Evolutionary conservation across 805 yeast species (phyloP).

Genomic region (Saturnispora ahearnii): DNA sequence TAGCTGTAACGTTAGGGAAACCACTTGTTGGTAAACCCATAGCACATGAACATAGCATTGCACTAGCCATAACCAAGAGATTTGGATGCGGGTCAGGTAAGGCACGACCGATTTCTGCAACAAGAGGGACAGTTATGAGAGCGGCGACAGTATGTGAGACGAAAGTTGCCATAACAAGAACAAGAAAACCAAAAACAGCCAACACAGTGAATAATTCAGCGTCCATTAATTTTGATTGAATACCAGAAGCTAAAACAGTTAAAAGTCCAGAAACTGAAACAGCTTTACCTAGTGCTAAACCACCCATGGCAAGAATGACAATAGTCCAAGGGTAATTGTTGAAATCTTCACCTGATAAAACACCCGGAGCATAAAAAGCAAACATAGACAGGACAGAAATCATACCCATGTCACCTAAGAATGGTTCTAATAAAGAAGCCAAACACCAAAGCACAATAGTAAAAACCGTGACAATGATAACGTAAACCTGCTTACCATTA

Average conservation of each 20-base stretch:
- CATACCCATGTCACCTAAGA: constrained; percentile 95
- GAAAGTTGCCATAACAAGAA: constrained; percentile 82
- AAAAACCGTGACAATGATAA: constrained; percentile 50
- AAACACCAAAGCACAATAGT: constrained; percentile 90
- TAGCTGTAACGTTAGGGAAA: constrained; percentile 95
- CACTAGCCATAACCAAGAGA: constrained; percentile 57
- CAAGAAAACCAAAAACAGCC: constrained; percentile 71
- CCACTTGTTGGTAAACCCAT: constrained; percentile 98
- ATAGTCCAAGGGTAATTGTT: constrained; percentile 97
- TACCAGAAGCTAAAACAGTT: constrained; percentile 61
- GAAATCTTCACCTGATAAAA: constrained; percentile 81
- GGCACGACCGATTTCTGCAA: constrained; percentile 77
- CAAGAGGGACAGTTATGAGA: constrained; percentile 80
- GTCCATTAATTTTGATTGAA: constrained; percentile 57
- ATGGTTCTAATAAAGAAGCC: constrained; percentile 59
- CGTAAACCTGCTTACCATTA: constrained; percentile 65
- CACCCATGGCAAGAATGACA: constrained; percentile 95
- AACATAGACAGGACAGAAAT: constrained; percentile 83
- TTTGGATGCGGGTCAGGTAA: constrained; percentile 78
- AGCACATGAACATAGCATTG: constrained; percentile 78
- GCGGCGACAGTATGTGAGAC: constrained; percentile 98
- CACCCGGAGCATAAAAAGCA: constrained; percentile 88
- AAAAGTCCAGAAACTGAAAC: constrained; percentile 86
- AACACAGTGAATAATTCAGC: constrained; percentile 67
- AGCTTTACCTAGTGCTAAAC: constrained; percentile 90